phyloP scores from a whole-genome alignment of 148 eudicot genomes.

The Dianthus caryophyllus region DNA sequence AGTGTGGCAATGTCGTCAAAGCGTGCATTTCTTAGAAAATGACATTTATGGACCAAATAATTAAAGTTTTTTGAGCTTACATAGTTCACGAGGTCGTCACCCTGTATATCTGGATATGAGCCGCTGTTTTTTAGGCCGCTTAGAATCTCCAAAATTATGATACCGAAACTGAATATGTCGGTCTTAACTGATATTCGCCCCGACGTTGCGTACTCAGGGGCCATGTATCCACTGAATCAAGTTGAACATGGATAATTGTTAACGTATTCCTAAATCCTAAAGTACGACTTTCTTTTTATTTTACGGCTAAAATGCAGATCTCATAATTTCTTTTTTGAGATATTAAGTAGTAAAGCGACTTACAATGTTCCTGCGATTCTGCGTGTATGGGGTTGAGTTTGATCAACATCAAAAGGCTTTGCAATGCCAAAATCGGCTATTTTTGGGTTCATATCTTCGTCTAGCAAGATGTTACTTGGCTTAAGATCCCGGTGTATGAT shows the following conservation, averaged over 20 bases:
- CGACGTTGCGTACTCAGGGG: conserved; percentile 10
- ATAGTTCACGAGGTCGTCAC: conserved; percentile 13
- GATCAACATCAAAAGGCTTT: conserved; percentile 27
- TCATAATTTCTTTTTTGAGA: too few relatives aligned
- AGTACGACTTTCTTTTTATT: too few relatives aligned
- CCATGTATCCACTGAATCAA: conserved; percentile 18
- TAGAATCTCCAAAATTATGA: conserved; percentile 14
- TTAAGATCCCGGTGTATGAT: conserved; percentile 35
- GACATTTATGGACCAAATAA: neutral
- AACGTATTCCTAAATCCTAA: too few relatives aligned
- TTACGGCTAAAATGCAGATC: too few relatives aligned
- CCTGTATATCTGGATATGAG: neutral
- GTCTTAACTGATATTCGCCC: conserved; percentile 12
- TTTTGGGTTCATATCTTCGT: conserved; percentile 31
- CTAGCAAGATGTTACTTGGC: conserved; percentile 34
- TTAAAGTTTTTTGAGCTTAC: neutral
- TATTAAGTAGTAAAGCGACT: neutral
- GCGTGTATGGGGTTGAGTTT: conserved; percentile 25
- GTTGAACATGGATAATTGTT: neutral
- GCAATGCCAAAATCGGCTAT: conserved; percentile 41
- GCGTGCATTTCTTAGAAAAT: neutral
- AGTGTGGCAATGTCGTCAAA: neutral
- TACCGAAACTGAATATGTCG: conserved; percentile 17
- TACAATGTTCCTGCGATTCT: conserved; percentile 40
- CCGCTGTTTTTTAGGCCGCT: conserved; percentile 13